Evolutionary conservation across 805 yeast species (phyloP).

Genomic region (Teunomyces tritomae): DNA sequence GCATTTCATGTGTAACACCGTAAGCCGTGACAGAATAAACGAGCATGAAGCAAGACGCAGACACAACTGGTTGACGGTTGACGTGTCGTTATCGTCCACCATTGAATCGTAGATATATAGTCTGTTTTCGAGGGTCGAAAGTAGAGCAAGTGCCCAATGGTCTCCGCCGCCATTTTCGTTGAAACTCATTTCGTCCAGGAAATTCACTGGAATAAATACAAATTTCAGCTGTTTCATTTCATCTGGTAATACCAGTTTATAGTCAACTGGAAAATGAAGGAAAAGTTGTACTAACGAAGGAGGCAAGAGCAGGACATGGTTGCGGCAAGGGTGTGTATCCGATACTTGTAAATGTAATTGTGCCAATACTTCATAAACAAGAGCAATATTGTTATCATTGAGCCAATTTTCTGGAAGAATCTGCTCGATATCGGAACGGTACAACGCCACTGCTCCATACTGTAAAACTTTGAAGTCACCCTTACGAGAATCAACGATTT

Average conservation of each 20-base stretch:
- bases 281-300: slow-evolving; percentile 68
- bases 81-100: slow-evolving; percentile 20
- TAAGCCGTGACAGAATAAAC: slow-evolving; percentile 8
- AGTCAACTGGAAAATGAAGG: slow-evolving; percentile 45
- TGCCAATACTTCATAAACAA: slow-evolving; percentile 51
- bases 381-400: slow-evolving; percentile 65
- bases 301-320: slow-evolving; percentile 33
- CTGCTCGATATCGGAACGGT: slow-evolving; percentile 56
- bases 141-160: slow-evolving; percentile 71
- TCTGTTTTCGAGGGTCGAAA: slow-evolving; percentile 45
- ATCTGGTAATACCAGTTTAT: slow-evolving; percentile 31
- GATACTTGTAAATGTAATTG: slow-evolving; percentile 19
- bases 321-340: slow-evolving; percentile 10
- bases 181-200: slow-evolving; percentile 48
- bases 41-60: slow-evolving; percentile 16
- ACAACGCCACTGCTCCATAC: slow-evolving; percentile 56
- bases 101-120: slow-evolving; percentile 62
- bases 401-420: slow-evolving; percentile 69
- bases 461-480: slow-evolving; percentile 38
- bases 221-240: slow-evolving; percentile 38
- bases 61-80: slow-evolving; percentile 1
- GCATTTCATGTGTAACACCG: slow-evolving; percentile 32
- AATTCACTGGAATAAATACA: slow-evolving; percentile 68
- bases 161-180: slow-evolving; percentile 64
- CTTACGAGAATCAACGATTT: slow-evolving; percentile 10